phyloP scores from a whole-genome alignment of 257 asterid species.

The Primulina tabacum region DNA sequence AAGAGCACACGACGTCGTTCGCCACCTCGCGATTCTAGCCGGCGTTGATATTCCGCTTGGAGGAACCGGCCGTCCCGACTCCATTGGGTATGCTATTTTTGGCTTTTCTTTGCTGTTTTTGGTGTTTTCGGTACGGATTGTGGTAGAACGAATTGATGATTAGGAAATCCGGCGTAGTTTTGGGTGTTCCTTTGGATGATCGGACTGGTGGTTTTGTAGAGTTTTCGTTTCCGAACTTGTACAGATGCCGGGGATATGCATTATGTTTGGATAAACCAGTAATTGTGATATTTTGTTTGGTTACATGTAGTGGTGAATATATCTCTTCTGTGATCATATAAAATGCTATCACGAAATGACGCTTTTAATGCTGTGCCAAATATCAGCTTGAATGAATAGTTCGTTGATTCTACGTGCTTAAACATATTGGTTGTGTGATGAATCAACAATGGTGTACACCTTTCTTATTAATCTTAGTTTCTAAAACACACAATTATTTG shows the following conservation, averaged over 20 bases:
- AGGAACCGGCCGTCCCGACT: slow-evolving; percentile 95
- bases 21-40: slow-evolving; percentile 75
- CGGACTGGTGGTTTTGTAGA: neutral
- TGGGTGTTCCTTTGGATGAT: slow-evolving; percentile 4
- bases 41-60: slow-evolving; percentile 99
- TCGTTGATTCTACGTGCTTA: slow-evolving; percentile 3
- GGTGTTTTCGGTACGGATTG: neutral
- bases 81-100: slow-evolving; percentile 58
- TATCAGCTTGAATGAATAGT: slow-evolving; percentile 14
- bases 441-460: slow-evolving; percentile 11
- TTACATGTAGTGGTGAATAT: neutral
- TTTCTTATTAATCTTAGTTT: slow-evolving; percentile 17
- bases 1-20: slow-evolving; percentile 78
- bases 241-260: neutral
- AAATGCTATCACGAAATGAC: neutral
- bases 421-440: slow-evolving; percentile 9
- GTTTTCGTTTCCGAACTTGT: neutral
- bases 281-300: neutral
- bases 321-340: neutral
- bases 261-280: neutral
- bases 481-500: neutral
- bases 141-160: neutral
- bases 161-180: neutral
- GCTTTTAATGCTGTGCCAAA: neutral
- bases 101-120: neutral